Evolutionary conservation across 306 rosid species (phyloP).

Genomic region (Begonia fuchsioides): DNA sequence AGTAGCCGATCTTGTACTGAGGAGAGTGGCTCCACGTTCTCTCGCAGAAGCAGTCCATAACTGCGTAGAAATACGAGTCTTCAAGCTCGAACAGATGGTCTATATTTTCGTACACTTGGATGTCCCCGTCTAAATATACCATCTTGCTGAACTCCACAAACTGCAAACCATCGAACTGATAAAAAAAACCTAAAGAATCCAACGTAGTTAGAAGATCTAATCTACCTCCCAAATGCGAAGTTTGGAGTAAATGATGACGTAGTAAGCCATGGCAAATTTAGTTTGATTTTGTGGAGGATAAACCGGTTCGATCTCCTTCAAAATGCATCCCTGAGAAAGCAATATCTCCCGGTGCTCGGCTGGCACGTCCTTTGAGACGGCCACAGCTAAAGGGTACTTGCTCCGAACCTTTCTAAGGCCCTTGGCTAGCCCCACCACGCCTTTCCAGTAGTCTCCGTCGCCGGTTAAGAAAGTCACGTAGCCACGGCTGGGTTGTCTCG

Average conservation of each 20-base stretch:
- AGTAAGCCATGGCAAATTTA: constrained; percentile 59
- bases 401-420: constrained; percentile 54
- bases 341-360: constrained; percentile 45
- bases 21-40: constrained; percentile 1
- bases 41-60: constrained; percentile 1
- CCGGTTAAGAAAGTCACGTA: constrained; percentile 80
- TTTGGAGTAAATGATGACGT: constrained; percentile 83
- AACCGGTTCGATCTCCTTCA: constrained; percentile 48
- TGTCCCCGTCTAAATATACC: not conserved
- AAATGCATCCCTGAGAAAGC: constrained; percentile 47
- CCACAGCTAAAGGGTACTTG: constrained; percentile 63
- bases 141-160: constrained; percentile 1
- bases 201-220: too few species aligned
- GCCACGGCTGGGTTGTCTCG: constrained; percentile 16
- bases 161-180: not conserved
- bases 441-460: constrained; percentile 33
- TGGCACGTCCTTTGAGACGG: constrained; percentile 63
- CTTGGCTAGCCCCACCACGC: constrained; percentile 28
- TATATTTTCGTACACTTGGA: constrained; percentile 2
- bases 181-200: too few species aligned
- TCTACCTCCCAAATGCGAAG: too few species aligned
- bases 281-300: constrained; percentile 68
- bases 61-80: not conserved
- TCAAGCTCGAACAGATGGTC: constrained; percentile 1
- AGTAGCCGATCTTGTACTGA: constrained; percentile 1